These are phyloP conservation scores for Epichloe sibirici DNA, from an alignment of 2,329 filamentous ascomycete species.

Conservation along the genomic window DNA sequence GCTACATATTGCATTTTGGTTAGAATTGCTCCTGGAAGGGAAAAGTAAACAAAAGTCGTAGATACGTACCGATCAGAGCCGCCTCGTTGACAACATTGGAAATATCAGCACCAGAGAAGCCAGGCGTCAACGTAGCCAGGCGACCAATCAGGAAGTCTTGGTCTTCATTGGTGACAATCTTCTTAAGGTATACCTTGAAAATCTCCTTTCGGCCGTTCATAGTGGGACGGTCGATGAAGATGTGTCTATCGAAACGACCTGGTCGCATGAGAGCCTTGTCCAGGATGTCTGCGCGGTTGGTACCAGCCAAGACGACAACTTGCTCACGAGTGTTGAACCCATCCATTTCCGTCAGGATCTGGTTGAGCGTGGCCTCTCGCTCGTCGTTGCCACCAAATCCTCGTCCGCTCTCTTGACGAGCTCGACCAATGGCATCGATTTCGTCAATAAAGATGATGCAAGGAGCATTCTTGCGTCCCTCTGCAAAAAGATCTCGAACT, in stretches of 20 bases:
- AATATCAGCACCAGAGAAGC: conserved; percentile 95
- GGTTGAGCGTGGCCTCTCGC: conserved; percentile 91
- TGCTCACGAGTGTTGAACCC: conserved; percentile 96
- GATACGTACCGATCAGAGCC: conserved; percentile 72
- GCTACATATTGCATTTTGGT: conserved; percentile 38
- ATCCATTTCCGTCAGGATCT: conserved; percentile 98
- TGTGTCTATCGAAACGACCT: conserved; percentile 93
- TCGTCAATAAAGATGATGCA: conserved; percentile 99
- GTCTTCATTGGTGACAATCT: conserved; percentile 89
- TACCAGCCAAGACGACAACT: conserved; percentile 92
- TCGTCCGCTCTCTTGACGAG: conserved; percentile 62
- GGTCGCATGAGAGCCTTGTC: conserved; percentile 95
- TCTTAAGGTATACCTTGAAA: conserved; percentile 85
- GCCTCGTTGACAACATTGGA: conserved; percentile 98
- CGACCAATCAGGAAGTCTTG: conserved; percentile 78
- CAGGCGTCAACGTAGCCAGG: conserved; percentile 82
- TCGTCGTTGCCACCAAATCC: conserved; percentile 86
- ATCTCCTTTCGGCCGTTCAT: conserved; percentile 96
- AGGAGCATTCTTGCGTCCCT: conserved; percentile 86
- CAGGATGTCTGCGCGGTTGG: conserved; percentile 86
- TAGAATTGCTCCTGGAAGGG: not conserved
- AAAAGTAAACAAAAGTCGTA: conserved; percentile 16
- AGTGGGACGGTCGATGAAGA: conserved; percentile 85
- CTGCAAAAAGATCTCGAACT: conserved; percentile 88
- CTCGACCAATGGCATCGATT: conserved; percentile 93